Base-by-base conservation (phyloP, 345 rosid genomes). In the Salix caprea region DNA sequence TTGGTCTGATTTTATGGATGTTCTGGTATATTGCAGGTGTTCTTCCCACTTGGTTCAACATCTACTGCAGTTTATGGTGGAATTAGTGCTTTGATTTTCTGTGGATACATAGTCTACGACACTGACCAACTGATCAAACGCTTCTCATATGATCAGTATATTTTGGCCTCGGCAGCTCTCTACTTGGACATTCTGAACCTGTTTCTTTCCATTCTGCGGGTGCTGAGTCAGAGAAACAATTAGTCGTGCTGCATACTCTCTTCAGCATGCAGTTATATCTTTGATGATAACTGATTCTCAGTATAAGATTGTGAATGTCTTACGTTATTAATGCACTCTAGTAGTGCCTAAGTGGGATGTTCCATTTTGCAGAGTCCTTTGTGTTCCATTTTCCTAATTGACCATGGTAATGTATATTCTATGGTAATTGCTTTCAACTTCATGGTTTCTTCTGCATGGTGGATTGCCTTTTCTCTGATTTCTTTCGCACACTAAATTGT, bases 81-180 rank as follows among this genome's bases (percentile, higher is more conserved):
- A 71, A 72, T 96, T 46, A 86, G 97, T 76, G 98, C 99, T 19
- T 32, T 96, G 77, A 79, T 96, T 62, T 96, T 96, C 90, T 88
- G 96, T 8, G 99, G 98, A 5, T 96, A 90, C 89, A 89, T 96
- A 19, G 88, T 96, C 65, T 93, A 89, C 18, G 98, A 96, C 85
- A 96, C 99, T 0, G 88, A 93, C 86, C 87, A 96, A 82, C 82
- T 96, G 82, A 93, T 96, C 82, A 96, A 96, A 84, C 94, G 99
- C 68, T 93, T 89, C 89, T 86, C 96, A 0, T 96, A 96, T 26
- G 99, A 96, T 52, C 91, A 96, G 50, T 91, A 96, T 87, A 96
- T 96, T 40, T 85, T 92, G 83, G 99, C 99, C 28, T 93, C 99
- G 0, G 91, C 82, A 48, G 79, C 94, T 60, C 97, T 96, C 62